Percentiles rank a stretch among this genome's conserved stretches.
Conservation (phyloP, 345 rosid species). For the Heritiera fomes region DNA sequence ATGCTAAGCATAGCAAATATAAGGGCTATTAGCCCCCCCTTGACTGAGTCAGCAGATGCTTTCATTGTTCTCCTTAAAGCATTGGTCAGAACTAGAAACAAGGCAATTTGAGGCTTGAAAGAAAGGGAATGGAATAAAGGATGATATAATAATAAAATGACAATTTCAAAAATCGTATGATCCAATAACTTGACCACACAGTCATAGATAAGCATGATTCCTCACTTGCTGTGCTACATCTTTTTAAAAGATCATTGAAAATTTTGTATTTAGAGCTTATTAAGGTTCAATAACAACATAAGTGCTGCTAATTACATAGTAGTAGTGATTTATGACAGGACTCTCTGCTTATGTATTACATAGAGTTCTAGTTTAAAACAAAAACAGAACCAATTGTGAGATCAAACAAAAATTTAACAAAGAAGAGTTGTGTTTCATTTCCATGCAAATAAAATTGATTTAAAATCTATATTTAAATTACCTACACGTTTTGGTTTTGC, state of each 20-base stretch:
- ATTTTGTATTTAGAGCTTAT: not conserved
- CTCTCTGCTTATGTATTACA: not conserved
- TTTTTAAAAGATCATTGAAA: not conserved
- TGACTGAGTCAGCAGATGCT: not conserved
- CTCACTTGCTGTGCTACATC: not conserved
- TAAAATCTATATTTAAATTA: not conserved
- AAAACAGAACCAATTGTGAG: not conserved
- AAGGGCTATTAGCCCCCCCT: not conserved
- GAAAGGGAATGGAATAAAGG: not conserved
- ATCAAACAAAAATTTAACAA: not conserved
- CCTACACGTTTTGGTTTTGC: not conserved
- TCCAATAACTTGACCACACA: conserved; percentile 2
- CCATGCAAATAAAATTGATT: not conserved
- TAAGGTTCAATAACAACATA: not conserved
- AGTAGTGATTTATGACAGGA: not conserved
- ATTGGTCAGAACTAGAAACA: not conserved
- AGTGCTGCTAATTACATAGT: not conserved
- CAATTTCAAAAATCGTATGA: not conserved
- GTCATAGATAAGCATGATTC: not conserved
- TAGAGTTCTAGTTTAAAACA: not conserved
- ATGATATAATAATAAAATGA: not conserved
- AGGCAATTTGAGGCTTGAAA: not conserved
- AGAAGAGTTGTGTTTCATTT: not conserved
- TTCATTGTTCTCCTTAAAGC: not conserved
- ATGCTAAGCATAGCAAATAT: not conserved